A percentile compares a stretch with the other conserved stretches of the same genome.
Conservation (phyloP, 75 land plant species). For the Isoetes taiwanensis region DNA sequence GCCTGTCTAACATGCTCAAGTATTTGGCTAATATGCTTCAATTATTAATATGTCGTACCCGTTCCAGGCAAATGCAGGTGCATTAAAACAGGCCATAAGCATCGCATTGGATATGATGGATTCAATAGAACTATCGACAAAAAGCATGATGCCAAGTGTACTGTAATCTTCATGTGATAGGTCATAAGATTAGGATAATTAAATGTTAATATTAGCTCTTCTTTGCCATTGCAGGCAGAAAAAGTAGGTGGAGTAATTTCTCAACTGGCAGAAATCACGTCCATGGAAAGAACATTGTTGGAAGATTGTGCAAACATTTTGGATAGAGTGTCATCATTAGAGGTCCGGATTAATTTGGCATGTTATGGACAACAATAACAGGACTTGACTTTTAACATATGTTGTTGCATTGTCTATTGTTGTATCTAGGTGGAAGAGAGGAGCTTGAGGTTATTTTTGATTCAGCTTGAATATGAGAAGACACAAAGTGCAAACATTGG, state of each 20-base stretch:
- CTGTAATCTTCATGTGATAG: no score
- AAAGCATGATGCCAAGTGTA: no score
- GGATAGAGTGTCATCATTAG: conserved; percentile 16
- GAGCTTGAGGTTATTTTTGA: conserved; percentile 14
- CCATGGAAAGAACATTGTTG: conserved; percentile 11
- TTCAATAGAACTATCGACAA: neutral
- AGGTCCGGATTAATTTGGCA: conserved; percentile 2
- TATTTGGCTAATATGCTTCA: no score
- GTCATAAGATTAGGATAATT: no score
- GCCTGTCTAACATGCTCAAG: neutral
- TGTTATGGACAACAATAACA: neutral
- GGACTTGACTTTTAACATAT: neutral
- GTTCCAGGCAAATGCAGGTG: neutral
- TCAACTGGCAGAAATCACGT: conserved; percentile 13
- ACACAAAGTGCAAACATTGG: neutral
- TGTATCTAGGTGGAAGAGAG: conserved; percentile 17
- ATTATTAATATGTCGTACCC: no score
- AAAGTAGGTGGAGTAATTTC: conserved; percentile 10
- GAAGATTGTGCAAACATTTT: conserved; percentile 15
- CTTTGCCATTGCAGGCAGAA: conserved; percentile 13
- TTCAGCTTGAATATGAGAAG: conserved; percentile 13
- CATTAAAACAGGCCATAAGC: neutral
- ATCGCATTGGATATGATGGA: neutral
- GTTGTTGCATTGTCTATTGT: neutral
- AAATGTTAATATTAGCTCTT: neutral